Evolutionary conservation across 2,329 filamentous ascomycete genomes (phyloP), one percentile per base, ranked within the genome.

Genomic region (Ciborinia camelliae): DNA sequence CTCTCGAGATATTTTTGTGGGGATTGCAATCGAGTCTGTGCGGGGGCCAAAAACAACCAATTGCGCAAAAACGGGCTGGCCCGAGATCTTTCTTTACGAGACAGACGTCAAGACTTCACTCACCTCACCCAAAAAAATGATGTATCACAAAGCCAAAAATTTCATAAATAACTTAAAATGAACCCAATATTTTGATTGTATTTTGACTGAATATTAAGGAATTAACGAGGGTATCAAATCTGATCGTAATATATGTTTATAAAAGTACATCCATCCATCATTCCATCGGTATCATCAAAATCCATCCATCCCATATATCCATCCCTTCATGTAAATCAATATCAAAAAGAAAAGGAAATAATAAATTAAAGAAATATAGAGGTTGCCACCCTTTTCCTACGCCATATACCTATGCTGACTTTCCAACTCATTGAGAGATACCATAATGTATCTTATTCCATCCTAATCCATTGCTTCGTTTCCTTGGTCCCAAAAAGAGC

Each of bases 241-340:
- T 45, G 23, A 43, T 59, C 30, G 14, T 58, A 35, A 43, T 47
- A 39, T 58, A 28, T 58, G 30, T 63, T n/a, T 50, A 26, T 59
- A 59, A 51, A 59, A 59, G 62, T 64, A 64, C 53, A 64, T 51
- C 53, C 53, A 64, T 51, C 53, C 62, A 28, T 62, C 37, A 14
- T 52, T 53, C 48, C 39, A 58, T 58, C 55, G 39, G 26, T 47
- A 58, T 58, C 41, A 39, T 43, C 39, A 32, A 32, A 32, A 12
- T 23, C 20, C 61, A 20, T 57, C 45, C 55, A 47, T 41, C 30
- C 32, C 47, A 43, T 63, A 50, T 51, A 59, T 50, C 45, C 28
- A 59, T 39, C 58, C 9, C 23, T 37, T 23, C n/a, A 15, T 30
- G 18, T 64, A 20, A 61, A 59, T 53, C 51, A 48, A 51, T 30